phyloP scores from a whole-genome alignment of 1,284 basidiomycete species.

The Melampsora occidentalis region DNA sequence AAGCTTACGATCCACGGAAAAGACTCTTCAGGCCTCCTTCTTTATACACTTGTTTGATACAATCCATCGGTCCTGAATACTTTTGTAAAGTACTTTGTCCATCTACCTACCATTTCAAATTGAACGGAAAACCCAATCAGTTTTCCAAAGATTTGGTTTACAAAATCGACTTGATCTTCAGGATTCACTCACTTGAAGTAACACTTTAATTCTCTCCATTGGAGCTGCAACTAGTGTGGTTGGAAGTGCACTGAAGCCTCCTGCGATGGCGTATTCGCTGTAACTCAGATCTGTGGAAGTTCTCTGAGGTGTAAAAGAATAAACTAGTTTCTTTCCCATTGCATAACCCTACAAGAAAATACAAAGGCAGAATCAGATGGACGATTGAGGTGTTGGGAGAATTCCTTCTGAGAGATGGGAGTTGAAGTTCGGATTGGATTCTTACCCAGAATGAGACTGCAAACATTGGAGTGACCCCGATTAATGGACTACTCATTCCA shows the following conservation, averaged over 20 bases:
- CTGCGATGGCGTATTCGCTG: slow-evolving; percentile 81
- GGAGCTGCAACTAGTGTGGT: slow-evolving; percentile 89
- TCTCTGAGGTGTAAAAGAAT: slow-evolving; percentile 60
- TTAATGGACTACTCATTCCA: slow-evolving; percentile 89
- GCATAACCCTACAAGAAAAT: slow-evolving; percentile 68
- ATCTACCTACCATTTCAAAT: slow-evolving; percentile 32
- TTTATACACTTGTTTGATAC: slow-evolving; percentile 83
- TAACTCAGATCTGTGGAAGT: slow-evolving; percentile 66
- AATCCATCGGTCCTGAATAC: slow-evolving; percentile 90
- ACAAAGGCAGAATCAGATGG: background rate
- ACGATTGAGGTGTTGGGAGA: background rate
- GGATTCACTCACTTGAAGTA: slow-evolving; percentile 71
- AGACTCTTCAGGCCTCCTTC: slow-evolving; percentile 91
- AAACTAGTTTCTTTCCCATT: slow-evolving; percentile 83
- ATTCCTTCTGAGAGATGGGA: too few relatives aligned
- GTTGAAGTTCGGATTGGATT: too few relatives aligned
- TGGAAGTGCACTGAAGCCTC: slow-evolving; percentile 91
- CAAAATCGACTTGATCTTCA: too few relatives aligned
- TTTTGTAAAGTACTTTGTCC: slow-evolving; percentile 58
- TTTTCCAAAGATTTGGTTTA: too few relatives aligned
- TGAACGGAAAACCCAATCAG: slow-evolving; percentile 44
- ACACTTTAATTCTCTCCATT: slow-evolving; percentile 94
- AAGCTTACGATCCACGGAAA: slow-evolving; percentile 74
- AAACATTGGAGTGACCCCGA: slow-evolving; percentile 98
- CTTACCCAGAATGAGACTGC: slow-evolving; percentile 87